These are phyloP conservation scores for Calendula officinalis DNA, from an alignment of 129 eudicot genomes.

Conservation along the genomic window DNA sequence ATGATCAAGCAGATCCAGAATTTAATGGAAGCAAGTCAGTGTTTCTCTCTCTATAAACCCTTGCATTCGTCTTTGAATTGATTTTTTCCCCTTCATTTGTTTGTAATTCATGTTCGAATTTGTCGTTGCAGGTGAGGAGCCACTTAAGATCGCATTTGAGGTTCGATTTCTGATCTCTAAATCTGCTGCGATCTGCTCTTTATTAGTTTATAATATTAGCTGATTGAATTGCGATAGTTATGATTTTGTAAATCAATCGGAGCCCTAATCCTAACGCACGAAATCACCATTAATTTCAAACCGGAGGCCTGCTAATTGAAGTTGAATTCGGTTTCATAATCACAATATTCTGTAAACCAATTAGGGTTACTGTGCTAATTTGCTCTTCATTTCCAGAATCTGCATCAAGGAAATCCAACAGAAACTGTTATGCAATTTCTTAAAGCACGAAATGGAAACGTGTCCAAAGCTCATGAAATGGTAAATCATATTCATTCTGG, in stretches of 20 bases:
- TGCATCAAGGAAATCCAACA: constrained; percentile 80
- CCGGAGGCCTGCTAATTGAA: not conserved
- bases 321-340: not conserved
- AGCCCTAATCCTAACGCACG: too few relatives aligned
- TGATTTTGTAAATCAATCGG: too few relatives aligned
- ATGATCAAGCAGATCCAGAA: constrained; percentile 62
- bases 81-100: not conserved
- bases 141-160: constrained; percentile 67
- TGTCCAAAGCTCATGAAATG: constrained; percentile 80
- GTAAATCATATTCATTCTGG: constrained; percentile 28
- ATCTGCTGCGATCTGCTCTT: not conserved
- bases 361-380: not conserved
- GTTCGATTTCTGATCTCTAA: constrained; percentile 33
- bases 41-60: constrained; percentile 16
- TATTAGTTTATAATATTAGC: not conserved
- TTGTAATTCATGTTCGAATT: constrained; percentile 14
- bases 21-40: constrained; percentile 57
- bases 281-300: too few relatives aligned
- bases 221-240: constrained; percentile 17
- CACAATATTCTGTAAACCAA: not conserved
- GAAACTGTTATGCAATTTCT: constrained; percentile 72
- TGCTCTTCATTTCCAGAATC: constrained; percentile 48
- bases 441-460: constrained; percentile 92
- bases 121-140: constrained; percentile 70
- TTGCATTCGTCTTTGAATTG: not conserved